phyloP scores from a whole-genome alignment of 208 protist genomes.

The Lotmaria passim region DNA sequence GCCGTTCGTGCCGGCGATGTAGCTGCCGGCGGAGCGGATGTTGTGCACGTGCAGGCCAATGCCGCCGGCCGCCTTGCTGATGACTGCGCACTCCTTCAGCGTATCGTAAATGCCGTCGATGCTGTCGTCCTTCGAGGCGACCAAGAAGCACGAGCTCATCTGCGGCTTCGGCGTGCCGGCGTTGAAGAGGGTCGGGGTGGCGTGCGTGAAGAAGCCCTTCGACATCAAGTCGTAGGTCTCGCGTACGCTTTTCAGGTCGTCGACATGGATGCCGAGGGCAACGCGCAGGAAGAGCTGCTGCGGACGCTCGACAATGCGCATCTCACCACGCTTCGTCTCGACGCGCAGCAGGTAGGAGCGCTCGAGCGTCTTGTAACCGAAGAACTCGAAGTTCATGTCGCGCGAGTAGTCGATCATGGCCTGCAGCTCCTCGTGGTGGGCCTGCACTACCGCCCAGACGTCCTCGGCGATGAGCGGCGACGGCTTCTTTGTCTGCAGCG shows the following conservation, averaged over 20 bases:
- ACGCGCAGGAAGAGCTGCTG: slow-evolving; percentile 99
- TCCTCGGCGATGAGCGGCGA: slow-evolving; percentile 96
- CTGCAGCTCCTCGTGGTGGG: slow-evolving; percentile 88
- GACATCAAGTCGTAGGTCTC: slow-evolving; percentile 98
- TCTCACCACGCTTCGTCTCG: slow-evolving; percentile 63
- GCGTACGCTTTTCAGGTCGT: slow-evolving; percentile 92
- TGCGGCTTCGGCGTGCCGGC: slow-evolving; percentile 96
- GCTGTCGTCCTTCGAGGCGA: slow-evolving; percentile 99
- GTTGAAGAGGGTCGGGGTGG: slow-evolving; percentile 99
- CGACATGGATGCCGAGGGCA: slow-evolving; percentile 96
- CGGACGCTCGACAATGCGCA: slow-evolving; percentile 96
- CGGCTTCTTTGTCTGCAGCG: slow-evolving; percentile 64
- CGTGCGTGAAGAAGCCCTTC: slow-evolving; percentile 96
- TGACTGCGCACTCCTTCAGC: slow-evolving; percentile 98
- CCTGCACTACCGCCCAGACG: slow-evolving; percentile 88
- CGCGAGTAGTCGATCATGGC: slow-evolving; percentile 93
- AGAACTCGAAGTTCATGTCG: slow-evolving; percentile 98
- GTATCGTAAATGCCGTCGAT: slow-evolving; percentile 99
- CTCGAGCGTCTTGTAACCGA: slow-evolving; percentile 99
- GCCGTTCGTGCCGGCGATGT: slow-evolving; percentile 98
- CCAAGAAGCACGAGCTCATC: slow-evolving; percentile 98
- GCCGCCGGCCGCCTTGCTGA: slow-evolving; percentile 98
- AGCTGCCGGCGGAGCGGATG: slow-evolving; percentile 95
- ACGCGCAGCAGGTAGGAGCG: slow-evolving; percentile 98
- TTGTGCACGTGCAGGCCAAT: slow-evolving; percentile 98